Conservation (phyloP, 1,284 basidiomycete genomes). For the Malassezia japonica region DNA sequence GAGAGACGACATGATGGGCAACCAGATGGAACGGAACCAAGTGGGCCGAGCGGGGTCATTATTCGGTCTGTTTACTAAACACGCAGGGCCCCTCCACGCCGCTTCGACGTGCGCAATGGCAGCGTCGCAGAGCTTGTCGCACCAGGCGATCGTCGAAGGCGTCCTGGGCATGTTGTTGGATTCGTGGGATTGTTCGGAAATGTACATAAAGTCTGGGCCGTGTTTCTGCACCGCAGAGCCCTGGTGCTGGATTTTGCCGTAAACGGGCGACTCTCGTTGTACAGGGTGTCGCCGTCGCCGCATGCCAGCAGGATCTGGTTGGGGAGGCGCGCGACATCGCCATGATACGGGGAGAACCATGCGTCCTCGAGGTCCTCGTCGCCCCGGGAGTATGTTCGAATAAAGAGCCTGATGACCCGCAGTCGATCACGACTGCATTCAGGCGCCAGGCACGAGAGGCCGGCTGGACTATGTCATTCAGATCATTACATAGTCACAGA, state of each 20-base stretch:
- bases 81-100: too few relatives aligned
- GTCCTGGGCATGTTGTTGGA: slow-evolving; percentile 29
- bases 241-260: slow-evolving; percentile 22
- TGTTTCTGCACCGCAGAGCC: background rate
- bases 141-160: slow-evolving; percentile 12
- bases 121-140: slow-evolving; percentile 17
- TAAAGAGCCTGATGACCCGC: slow-evolving; percentile 21
- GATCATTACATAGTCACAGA: too few relatives aligned
- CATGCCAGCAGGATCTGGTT: slow-evolving; percentile 22
- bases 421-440: too few relatives aligned
- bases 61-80: too few relatives aligned
- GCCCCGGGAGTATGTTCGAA: slow-evolving; percentile 22
- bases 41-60: too few relatives aligned
- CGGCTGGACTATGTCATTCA: too few relatives aligned
- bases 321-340: slow-evolving; percentile 19
- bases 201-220: slow-evolving; percentile 20
- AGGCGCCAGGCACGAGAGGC: too few relatives aligned
- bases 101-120: slow-evolving; percentile 1
- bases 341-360: slow-evolving; percentile 19
- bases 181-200: slow-evolving; percentile 30
- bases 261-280: slow-evolving; percentile 21
- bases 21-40: too few relatives aligned
- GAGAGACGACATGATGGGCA: too few relatives aligned
- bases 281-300: slow-evolving; percentile 31
- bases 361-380: slow-evolving; percentile 10